Evolutionary conservation across 768 basidiomycete genomes (phyloP).

Genomic region (Boletus subcaerulescens): DNA sequence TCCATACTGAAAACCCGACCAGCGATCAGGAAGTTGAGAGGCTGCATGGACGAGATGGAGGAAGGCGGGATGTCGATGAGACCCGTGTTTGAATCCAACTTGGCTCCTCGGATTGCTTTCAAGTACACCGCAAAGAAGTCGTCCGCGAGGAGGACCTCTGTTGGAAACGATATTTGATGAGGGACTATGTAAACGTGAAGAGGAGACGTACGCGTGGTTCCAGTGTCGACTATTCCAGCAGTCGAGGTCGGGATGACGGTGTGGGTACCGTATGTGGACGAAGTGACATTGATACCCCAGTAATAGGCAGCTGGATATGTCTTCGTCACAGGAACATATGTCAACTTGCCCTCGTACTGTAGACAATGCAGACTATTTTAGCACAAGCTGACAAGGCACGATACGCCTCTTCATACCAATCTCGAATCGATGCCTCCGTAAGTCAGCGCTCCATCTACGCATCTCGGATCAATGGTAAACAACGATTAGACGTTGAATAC

Average conservation of each 20-base stretch:
- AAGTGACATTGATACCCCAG: conserved; percentile 32
- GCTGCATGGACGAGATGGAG: conserved; percentile 15
- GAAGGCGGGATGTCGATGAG: conserved; percentile 18
- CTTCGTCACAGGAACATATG: conserved; percentile 25
- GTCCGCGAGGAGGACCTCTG: conserved; percentile 24
- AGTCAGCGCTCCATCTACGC: conserved; percentile 25
- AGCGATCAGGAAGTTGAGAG: conserved; percentile 15
- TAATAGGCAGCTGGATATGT: conserved; percentile 22
- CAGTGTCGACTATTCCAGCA: conserved; percentile 30
- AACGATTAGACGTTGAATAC: not conserved
- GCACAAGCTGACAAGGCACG: not conserved
- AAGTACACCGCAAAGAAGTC: conserved; percentile 19
- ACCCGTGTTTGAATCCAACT: not conserved
- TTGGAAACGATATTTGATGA: not conserved
- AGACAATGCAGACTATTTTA: not conserved
- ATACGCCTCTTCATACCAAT: conserved; percentile 10
- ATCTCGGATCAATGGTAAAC: not conserved
- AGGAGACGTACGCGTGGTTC: conserved; percentile 20
- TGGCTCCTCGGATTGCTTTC: conserved; percentile 13
- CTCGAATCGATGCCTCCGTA: conserved; percentile 20
- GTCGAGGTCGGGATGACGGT: conserved; percentile 16
- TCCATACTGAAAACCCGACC: conserved; percentile 12
- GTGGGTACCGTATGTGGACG: conserved; percentile 10
- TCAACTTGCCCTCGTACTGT: conserved; percentile 23
- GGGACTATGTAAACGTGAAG: too few species aligned